Conservation (phyloP, 176 grass and related monocot species). For the Stipa capillata region DNA sequence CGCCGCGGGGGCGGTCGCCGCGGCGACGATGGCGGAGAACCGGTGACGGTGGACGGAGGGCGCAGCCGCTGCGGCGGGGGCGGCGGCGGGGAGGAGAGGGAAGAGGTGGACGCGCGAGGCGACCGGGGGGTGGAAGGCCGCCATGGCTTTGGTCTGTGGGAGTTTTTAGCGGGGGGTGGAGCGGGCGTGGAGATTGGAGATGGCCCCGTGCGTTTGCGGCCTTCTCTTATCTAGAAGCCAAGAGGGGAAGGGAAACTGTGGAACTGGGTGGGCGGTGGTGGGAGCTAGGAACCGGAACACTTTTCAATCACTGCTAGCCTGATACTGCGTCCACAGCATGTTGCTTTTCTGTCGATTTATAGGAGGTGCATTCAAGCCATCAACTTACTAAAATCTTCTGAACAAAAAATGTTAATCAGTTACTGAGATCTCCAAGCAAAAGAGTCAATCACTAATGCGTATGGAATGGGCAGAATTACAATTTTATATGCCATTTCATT, state of each 20-base stretch:
- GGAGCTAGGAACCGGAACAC: background rate
- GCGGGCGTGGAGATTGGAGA: background rate
- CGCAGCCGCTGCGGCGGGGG: too few species aligned
- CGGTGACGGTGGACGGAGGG: background rate
- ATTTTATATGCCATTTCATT: too few species aligned
- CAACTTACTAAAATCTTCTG: too few species aligned
- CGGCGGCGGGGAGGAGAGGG: background rate
- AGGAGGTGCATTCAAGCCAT: too few species aligned
- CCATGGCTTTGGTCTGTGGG: slow-evolving; percentile 23
- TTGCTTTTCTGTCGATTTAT: too few species aligned
- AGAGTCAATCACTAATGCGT: too few species aligned
- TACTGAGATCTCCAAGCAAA: too few species aligned
- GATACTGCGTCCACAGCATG: too few species aligned
- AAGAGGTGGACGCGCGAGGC: slow-evolving; percentile 25
- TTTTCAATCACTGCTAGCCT: too few species aligned
- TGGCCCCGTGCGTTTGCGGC: background rate
- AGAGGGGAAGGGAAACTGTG: background rate
- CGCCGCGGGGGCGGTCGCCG: slow-evolving; percentile 13
- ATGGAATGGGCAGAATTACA: too few species aligned
- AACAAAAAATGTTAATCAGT: too few species aligned
- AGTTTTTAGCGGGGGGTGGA: background rate
- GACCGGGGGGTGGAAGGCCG: slow-evolving; percentile 34
- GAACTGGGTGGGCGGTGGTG: background rate
- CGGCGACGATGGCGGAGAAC: slow-evolving; percentile 45
- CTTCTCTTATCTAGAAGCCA: slow-evolving; percentile 13